Conservation (phyloP, 768 basidiomycete genomes). For the Amanita exitialis region DNA sequence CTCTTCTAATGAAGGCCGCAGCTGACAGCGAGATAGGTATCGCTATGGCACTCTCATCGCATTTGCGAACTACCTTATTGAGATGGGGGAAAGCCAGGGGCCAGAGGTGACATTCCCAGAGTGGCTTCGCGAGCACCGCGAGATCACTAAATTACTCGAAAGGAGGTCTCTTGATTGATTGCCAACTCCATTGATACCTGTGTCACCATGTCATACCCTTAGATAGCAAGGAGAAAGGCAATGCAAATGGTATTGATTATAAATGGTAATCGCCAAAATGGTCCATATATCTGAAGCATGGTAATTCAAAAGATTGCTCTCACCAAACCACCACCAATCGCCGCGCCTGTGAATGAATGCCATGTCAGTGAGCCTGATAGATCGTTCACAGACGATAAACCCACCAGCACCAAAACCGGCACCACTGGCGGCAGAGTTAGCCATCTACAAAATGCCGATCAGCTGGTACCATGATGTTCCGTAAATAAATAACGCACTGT, state of each 20-base stretch:
- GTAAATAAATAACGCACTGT: conserved; percentile 31
- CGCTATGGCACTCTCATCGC: conserved; percentile 90
- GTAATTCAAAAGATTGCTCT: conserved; percentile 21
- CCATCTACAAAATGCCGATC: conserved; percentile 27
- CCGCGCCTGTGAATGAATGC: conserved; percentile 15
- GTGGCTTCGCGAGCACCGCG: conserved; percentile 78
- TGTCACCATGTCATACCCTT: not conserved
- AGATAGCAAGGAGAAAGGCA: not conserved
- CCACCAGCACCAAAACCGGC: conserved; percentile 69
- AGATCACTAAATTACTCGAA: conserved; percentile 68
- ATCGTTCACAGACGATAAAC: conserved; percentile 12
- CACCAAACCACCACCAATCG: conserved; percentile 24
- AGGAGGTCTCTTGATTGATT: conserved; percentile 58
- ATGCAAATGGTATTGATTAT: not conserved
- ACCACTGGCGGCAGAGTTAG: conserved; percentile 56
- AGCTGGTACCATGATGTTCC: not conserved
- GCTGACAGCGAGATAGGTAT: conserved; percentile 35
- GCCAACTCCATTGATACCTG: not conserved
- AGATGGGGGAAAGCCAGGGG: conserved; percentile 32
- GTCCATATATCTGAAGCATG: not conserved
- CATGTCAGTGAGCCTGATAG: not conserved
- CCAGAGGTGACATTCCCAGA: conserved; percentile 53
- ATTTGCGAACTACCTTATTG: conserved; percentile 91
- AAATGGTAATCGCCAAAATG: not conserved
- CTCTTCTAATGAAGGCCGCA: not conserved